Evolutionary conservation across 257 asterid species (phyloP).

Genomic region (Leptodermis oblonga): DNA sequence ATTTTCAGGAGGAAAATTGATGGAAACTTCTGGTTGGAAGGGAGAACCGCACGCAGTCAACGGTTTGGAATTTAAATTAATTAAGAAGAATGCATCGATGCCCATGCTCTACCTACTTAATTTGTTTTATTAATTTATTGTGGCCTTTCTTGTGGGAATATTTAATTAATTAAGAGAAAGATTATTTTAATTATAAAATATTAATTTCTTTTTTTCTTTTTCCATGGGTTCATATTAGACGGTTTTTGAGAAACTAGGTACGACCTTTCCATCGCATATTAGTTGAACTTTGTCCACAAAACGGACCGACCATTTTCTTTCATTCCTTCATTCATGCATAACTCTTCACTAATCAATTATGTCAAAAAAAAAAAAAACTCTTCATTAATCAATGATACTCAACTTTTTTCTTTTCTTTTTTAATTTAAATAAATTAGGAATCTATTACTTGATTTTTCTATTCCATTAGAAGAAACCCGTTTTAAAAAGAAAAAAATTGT

Average conservation of each 20-base stretch:
- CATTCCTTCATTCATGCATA: slow-evolving; percentile 4
- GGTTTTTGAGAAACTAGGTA: slow-evolving; percentile 5
- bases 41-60: no score
- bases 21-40: slow-evolving; percentile 7
- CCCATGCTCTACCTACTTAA: no score
- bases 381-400: no score
- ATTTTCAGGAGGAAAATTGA: slow-evolving; percentile 4
- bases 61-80: slow-evolving; percentile 9
- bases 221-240: not conserved
- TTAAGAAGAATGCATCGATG: slow-evolving; percentile 14
- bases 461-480: no score
- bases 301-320: slow-evolving; percentile 17
- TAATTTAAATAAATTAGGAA: no score
- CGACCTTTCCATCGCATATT: slow-evolving; percentile 12
- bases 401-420: no score
- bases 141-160: no score
- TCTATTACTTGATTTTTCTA: no score
- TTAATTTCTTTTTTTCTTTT: not conserved
- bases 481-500: no score
- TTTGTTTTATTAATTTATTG: no score
- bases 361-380: no score
- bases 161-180: not conserved
- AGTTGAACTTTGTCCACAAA: slow-evolving; percentile 21
- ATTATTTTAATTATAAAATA: no score
- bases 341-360: slow-evolving; percentile 2